A percentile compares a stretch with the other conserved stretches of the same genome.
These are phyloP conservation scores for Bondarzewia mesenterica DNA, from an alignment of 1,284 basidiomycete genomes.

Conservation along the genomic window DNA sequence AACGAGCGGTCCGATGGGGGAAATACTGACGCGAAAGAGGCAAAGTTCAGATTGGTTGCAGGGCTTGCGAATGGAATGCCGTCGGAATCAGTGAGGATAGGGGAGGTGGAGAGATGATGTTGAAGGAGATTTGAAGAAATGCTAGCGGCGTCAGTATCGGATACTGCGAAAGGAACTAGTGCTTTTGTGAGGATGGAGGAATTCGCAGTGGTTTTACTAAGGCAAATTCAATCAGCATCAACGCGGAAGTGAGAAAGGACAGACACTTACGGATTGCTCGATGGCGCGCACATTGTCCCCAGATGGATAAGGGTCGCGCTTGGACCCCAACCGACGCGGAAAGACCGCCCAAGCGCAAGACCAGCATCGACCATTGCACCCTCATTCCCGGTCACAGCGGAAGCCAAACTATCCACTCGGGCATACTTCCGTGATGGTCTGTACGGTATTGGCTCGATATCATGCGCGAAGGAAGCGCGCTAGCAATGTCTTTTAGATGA, in stretches of 20 bases:
- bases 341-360: constrained; percentile 80
- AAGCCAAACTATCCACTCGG: constrained; percentile 56
- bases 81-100: constrained; percentile 48
- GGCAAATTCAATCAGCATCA: background rate
- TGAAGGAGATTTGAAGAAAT: constrained; percentile 65
- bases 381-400: constrained; percentile 58
- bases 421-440: constrained; percentile 68
- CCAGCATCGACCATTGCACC: constrained; percentile 73
- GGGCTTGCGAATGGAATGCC: constrained; percentile 55
- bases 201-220: constrained; percentile 46
- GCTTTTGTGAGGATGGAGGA: constrained; percentile 47
- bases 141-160: constrained; percentile 28
- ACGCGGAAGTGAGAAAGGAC: background rate
- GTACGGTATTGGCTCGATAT: constrained; percentile 53
- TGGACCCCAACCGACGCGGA: constrained; percentile 88
- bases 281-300: constrained; percentile 60
- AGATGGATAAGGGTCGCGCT: constrained; percentile 72
- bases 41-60: constrained; percentile 60
- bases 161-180: constrained; percentile 31
- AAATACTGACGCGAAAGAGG: constrained; percentile 72
- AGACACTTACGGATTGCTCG: constrained; percentile 35
- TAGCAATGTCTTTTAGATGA: constrained; percentile 24
- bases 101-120: constrained; percentile 73
- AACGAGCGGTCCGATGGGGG: constrained; percentile 66
- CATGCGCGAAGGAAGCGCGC: constrained; percentile 72